Evolutionary conservation across 192 early-diverging fungal genomes (phyloP).

Genomic region (Gaertneriomyces semiglobifer): DNA sequence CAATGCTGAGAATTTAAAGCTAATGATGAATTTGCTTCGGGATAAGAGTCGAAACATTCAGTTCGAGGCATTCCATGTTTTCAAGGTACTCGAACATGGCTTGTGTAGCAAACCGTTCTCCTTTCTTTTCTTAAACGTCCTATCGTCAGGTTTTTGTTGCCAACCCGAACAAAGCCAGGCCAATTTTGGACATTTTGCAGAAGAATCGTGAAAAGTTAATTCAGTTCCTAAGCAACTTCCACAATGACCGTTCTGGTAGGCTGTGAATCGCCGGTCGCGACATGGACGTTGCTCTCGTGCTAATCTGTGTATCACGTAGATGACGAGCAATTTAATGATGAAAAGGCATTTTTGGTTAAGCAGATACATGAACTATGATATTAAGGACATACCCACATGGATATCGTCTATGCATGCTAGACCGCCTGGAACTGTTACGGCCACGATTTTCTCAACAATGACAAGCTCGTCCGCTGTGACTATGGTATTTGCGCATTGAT

Average conservation of each 20-base stretch:
- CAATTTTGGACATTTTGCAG: constrained; percentile 84
- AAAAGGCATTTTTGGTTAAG: constrained; percentile 92
- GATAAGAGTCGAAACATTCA: constrained; percentile 98
- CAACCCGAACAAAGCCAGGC: constrained; percentile 93
- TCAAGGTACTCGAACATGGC: constrained; percentile 70
- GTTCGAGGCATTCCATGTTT: constrained; percentile 99
- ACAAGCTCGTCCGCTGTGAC: too few relatives aligned
- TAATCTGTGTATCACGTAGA: constrained; percentile 45
- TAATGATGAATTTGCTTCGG: constrained; percentile 95
- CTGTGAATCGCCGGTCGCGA: not conserved
- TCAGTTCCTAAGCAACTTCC: constrained; percentile 82
- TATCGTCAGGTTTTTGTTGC: constrained; percentile 82
- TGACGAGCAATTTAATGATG: constrained; percentile 99
- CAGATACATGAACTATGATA: constrained; percentile 63
- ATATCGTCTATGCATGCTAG: not conserved
- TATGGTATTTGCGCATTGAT: too few relatives aligned
- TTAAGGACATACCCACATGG: not conserved
- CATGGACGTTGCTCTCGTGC: not conserved
- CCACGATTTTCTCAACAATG: too few relatives aligned
- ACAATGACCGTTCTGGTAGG: constrained; percentile 90
- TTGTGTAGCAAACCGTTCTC: not conserved
- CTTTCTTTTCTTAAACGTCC: constrained; percentile 3
- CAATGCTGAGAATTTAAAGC: constrained; percentile 87
- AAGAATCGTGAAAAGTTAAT: constrained; percentile 92
- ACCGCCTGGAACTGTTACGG: not conserved